Evolutionary conservation across 495 filamentous ascomycete species (phyloP).

Genomic region (Hypoxylon fuscum): DNA sequence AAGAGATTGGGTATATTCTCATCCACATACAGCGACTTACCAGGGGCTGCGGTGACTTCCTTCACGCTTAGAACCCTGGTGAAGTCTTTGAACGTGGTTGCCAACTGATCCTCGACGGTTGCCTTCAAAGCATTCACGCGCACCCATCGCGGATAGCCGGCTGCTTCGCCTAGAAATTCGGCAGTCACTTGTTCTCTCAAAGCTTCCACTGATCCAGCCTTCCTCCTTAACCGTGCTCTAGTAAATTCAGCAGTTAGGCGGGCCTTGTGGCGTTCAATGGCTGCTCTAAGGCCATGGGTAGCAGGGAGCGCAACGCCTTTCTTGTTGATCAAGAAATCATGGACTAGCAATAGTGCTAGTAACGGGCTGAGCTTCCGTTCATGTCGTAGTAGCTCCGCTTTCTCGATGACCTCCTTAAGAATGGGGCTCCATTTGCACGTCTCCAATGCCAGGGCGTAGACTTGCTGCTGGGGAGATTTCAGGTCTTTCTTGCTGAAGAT

Average conservation of each 20-base stretch:
- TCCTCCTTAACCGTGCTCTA: constrained; percentile 75
- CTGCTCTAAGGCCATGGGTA: constrained; percentile 75
- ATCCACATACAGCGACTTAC: constrained; percentile 66
- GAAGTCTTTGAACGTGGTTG: constrained; percentile 71
- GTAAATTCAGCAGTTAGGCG: constrained; percentile 83
- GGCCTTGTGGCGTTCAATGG: constrained; percentile 82
- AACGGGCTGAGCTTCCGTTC: constrained; percentile 90
- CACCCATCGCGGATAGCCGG: constrained; percentile 81
- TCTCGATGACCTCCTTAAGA: constrained; percentile 85
- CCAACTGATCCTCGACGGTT: constrained; percentile 71
- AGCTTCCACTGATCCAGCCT: constrained; percentile 69
- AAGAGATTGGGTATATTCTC: constrained; percentile 82
- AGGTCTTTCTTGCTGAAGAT: constrained; percentile 75
- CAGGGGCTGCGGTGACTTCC: constrained; percentile 46
- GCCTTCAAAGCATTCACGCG: constrained; percentile 83
- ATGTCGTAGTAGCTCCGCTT: constrained; percentile 69
- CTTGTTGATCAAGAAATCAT: constrained; percentile 86
- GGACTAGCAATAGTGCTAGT: constrained; percentile 81
- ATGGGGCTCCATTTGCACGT: constrained; percentile 89
- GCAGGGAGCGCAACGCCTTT: constrained; percentile 79
- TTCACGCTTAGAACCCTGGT: constrained; percentile 58
- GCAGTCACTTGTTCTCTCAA: constrained; percentile 67
- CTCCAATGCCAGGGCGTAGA: constrained; percentile 87
- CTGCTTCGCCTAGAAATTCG: constrained; percentile 41
- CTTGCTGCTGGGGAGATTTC: constrained; percentile 79